These are phyloP conservation scores for Linum lewisii DNA, from an alignment of 345 rosid genomes.

Conservation along the genomic window DNA sequence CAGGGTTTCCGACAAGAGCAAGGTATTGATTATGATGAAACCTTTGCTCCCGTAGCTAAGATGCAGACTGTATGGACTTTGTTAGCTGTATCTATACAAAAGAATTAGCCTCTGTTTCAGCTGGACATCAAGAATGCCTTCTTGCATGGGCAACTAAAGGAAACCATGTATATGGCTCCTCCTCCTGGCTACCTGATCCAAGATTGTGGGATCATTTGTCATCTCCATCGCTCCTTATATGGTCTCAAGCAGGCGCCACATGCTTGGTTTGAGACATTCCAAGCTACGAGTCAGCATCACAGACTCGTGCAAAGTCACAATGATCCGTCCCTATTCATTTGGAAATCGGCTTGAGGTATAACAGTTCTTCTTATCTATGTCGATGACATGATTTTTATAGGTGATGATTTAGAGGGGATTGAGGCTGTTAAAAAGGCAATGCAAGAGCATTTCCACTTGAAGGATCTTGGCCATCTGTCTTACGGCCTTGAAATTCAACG, in stretches of 20 bases:
- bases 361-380: not conserved
- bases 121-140: not conserved
- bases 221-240: not conserved
- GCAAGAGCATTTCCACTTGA: not conserved
- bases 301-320: not conserved
- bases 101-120: not conserved
- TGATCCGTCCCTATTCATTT: not conserved
- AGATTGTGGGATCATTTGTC: not conserved
- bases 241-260: not conserved
- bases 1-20: not conserved
- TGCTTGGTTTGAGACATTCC: not conserved
- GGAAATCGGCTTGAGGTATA: no score
- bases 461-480: not conserved
- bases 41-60: not conserved
- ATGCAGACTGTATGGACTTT: not conserved
- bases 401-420: not conserved
- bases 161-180: not conserved
- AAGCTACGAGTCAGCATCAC: no score
- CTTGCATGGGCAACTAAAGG: not conserved
- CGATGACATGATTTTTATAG: not conserved
- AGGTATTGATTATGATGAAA: not conserved
- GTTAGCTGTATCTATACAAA: not conserved
- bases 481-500: not conserved
- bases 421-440: not conserved
- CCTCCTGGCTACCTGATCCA: not conserved